These are phyloP conservation scores for Volvariella volvacea DNA, from an alignment of 1,284 basidiomycete species.

Conservation along the genomic window DNA sequence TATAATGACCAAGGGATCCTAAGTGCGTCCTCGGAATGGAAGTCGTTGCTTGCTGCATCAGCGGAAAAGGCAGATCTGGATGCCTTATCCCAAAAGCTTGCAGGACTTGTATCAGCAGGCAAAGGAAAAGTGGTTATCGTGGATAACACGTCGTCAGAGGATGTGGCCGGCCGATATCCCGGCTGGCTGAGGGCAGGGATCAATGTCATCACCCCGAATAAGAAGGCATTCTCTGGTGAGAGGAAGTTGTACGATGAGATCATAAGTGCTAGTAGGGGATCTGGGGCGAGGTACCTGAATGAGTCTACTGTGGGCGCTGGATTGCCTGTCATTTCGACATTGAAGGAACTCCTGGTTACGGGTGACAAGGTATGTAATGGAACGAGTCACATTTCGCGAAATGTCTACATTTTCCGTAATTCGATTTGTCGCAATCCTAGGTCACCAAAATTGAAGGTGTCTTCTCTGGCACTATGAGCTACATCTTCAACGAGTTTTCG, in stretches of 20 bases:
- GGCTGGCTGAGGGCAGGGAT: slow-evolving; percentile 75
- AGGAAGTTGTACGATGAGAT: slow-evolving; percentile 71
- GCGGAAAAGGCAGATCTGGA: slow-evolving; percentile 36
- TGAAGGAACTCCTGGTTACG: slow-evolving; percentile 88
- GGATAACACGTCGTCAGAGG: slow-evolving; percentile 90
- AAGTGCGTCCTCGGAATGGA: slow-evolving; percentile 37
- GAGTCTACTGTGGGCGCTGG: slow-evolving; percentile 97
- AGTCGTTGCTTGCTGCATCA: slow-evolving; percentile 36
- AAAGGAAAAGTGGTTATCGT: slow-evolving; percentile 72
- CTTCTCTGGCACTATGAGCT: slow-evolving; percentile 93
- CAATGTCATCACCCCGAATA: slow-evolving; percentile 94
- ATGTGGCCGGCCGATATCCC: slow-evolving; percentile 82
- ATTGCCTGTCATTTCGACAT: slow-evolving; percentile 85
- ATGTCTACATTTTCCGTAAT: background rate
- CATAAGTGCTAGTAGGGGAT: slow-evolving; percentile 42
- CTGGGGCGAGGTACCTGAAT: slow-evolving; percentile 72
- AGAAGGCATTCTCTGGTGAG: slow-evolving; percentile 90
- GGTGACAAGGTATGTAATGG: slow-evolving; percentile 79
- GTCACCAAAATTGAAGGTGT: slow-evolving; percentile 80
- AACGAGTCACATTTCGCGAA: too few species aligned
- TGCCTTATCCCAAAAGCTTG: slow-evolving; percentile 39
- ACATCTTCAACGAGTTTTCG: slow-evolving; percentile 98
- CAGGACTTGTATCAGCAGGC: slow-evolving; percentile 31
- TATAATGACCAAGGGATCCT: slow-evolving; percentile 31
- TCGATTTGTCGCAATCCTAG: slow-evolving; percentile 29